These are phyloP conservation scores for Triangularia setosa DNA, from an alignment of 2,329 filamentous ascomycete species.

Conservation along the genomic window DNA sequence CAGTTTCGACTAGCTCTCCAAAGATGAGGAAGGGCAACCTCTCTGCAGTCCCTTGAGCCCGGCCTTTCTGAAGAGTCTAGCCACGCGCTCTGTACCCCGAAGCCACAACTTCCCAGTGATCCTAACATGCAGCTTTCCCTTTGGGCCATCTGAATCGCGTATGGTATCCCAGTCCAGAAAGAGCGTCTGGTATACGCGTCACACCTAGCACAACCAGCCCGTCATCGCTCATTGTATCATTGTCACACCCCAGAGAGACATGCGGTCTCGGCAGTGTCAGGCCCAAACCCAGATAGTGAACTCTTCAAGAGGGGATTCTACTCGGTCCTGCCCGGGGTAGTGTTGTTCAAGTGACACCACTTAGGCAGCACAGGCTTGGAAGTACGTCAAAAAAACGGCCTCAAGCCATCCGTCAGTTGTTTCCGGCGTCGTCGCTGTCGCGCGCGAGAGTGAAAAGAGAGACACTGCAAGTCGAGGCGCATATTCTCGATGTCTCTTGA, in stretches of 20 bases:
- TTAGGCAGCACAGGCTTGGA: neutral
- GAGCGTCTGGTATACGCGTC: slow-evolving; percentile 18
- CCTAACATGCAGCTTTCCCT: neutral
- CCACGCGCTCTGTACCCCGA: neutral
- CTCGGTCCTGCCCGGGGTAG: neutral
- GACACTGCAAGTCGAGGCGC: neutral
- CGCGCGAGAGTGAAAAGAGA: neutral
- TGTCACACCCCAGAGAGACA: slow-evolving; percentile 30
- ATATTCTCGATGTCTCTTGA: slow-evolving; percentile 1
- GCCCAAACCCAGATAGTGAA: neutral
- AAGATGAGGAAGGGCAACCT: neutral
- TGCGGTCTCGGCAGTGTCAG: slow-evolving; percentile 13
- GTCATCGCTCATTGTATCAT: slow-evolving; percentile 32
- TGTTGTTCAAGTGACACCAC: neutral
- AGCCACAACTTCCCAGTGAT: neutral
- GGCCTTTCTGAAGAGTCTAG: neutral
- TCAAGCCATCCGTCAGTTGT: neutral
- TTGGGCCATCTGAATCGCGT: neutral
- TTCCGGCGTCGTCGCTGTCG: neutral
- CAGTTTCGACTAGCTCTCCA: neutral
- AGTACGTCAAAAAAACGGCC: neutral
- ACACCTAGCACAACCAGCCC: slow-evolving; percentile 38
- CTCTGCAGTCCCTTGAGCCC: neutral
- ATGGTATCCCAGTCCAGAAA: neutral
- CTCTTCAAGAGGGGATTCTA: neutral